These are phyloP conservation scores for Magnusiomyces ingens DNA, from an alignment of 1,139 yeast genomes.

Conservation along the genomic window DNA sequence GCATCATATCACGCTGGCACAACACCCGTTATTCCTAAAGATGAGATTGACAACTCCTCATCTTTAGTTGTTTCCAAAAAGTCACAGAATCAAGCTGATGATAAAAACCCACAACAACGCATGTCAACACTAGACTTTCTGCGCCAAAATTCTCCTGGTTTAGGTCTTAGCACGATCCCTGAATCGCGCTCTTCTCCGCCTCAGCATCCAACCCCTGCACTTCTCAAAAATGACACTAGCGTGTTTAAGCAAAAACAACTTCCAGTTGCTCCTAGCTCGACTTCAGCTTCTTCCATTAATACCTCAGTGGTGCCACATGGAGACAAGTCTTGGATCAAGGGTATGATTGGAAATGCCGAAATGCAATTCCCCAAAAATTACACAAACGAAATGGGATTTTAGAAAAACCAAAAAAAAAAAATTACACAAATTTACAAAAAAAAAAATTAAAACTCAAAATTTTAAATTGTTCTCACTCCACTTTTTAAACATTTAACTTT, in stretches of 20 bases:
- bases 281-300: not conserved
- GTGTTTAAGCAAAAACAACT: not conserved
- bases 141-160: not conserved
- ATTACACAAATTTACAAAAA: too few relatives aligned
- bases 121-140: constrained; percentile 13
- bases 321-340: constrained; percentile 13
- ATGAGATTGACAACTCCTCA: not conserved
- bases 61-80: constrained; percentile 1
- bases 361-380: constrained; percentile 14
- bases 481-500: too few relatives aligned
- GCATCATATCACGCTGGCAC: not conserved
- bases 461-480: too few relatives aligned
- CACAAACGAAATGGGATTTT: constrained; percentile 11
- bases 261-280: not conserved
- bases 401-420: not conserved
- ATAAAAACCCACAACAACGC: not conserved
- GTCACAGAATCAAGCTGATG: not conserved
- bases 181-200: constrained; percentile 1
- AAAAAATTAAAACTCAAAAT: too few relatives aligned
- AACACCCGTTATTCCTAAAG: constrained; percentile 7
- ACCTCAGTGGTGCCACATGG: not conserved
- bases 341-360: constrained; percentile 12
- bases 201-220: not conserved
- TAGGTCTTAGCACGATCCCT: not conserved
- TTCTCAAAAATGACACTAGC: too few relatives aligned